Evolutionary conservation across 371 early-diverging fungal species (phyloP).

Genomic region (Zancudomyces culisetae): DNA sequence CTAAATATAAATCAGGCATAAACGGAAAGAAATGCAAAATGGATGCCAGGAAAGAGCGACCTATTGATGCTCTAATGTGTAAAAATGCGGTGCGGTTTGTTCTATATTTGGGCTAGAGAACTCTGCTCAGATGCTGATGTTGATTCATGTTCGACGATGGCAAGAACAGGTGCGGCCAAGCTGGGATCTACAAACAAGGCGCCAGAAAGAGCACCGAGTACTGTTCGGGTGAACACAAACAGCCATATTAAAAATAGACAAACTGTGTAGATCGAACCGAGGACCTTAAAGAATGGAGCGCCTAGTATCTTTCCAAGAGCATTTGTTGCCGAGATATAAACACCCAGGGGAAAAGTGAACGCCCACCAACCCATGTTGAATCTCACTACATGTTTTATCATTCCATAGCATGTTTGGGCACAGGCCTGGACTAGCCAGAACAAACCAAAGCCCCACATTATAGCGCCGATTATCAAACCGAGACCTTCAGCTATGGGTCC

Average conservation of each 20-base stretch:
- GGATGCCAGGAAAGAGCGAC: too few relatives aligned
- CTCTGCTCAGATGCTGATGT: too few relatives aligned
- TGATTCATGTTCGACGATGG: background rate
- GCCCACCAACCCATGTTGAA: slow-evolving; percentile 38
- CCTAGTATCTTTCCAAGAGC: slow-evolving; percentile 2
- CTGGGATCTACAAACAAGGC: background rate
- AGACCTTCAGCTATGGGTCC: slow-evolving; percentile 11
- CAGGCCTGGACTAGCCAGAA: slow-evolving; percentile 27
- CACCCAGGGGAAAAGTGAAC: slow-evolving; percentile 28
- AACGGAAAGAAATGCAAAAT: too few relatives aligned
- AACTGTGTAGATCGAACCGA: slow-evolving; percentile 1
- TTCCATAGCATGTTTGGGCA: slow-evolving; percentile 12
- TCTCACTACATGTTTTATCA: slow-evolving; percentile 13
- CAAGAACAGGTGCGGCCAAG: background rate
- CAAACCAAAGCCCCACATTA: slow-evolving; percentile 28
- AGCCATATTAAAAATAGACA: slow-evolving; percentile 1
- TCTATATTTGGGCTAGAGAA: background rate
- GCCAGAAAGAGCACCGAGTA: background rate
- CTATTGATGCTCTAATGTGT: too few relatives aligned
- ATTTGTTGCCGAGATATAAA: slow-evolving; percentile 16
- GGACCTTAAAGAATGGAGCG: background rate
- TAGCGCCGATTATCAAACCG: slow-evolving; percentile 15
- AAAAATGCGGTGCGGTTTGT: background rate
- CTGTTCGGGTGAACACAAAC: background rate
- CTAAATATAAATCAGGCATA: background rate